These are phyloP conservation scores for Wickerhamiella brachini DNA, from an alignment of 805 yeast species.

Conservation along the genomic window DNA sequence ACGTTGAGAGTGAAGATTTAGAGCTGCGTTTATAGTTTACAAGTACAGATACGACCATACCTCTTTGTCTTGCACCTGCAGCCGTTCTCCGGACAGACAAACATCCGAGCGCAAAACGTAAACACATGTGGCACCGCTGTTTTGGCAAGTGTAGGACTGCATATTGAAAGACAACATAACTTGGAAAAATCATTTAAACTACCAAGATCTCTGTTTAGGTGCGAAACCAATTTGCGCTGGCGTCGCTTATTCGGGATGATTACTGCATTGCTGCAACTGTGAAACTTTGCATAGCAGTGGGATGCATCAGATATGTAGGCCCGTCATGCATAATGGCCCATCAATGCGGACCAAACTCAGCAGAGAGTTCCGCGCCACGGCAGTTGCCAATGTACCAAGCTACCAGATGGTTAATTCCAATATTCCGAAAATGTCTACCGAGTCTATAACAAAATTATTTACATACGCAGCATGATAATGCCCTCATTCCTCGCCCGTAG, in stretches of 20 bases:
- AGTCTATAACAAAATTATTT: no score
- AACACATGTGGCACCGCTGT: not conserved
- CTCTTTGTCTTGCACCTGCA: not conserved
- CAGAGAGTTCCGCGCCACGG: no score
- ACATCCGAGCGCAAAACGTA: not conserved
- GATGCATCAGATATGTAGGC: not conserved
- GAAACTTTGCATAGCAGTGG: not conserved
- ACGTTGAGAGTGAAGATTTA: not conserved
- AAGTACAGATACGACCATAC: not conserved
- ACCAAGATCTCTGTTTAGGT: not conserved
- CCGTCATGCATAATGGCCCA: not conserved
- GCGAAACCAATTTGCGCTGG: not conserved
- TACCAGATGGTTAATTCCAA: no score
- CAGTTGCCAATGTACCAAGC: no score
- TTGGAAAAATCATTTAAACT: not conserved
- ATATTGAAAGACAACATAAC: no score
- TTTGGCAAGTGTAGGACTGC: no score
- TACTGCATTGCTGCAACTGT: not conserved
- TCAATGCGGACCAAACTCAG: no score
- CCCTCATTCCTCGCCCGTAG: no score
- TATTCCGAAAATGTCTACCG: no score
- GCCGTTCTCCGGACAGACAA: not conserved
- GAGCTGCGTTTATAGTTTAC: not conserved
- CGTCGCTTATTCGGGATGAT: not conserved
- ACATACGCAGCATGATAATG: no score